Evolutionary conservation across 78 protist genomes (phyloP).

Genomic region (Goniomonas avonlea): DNA sequence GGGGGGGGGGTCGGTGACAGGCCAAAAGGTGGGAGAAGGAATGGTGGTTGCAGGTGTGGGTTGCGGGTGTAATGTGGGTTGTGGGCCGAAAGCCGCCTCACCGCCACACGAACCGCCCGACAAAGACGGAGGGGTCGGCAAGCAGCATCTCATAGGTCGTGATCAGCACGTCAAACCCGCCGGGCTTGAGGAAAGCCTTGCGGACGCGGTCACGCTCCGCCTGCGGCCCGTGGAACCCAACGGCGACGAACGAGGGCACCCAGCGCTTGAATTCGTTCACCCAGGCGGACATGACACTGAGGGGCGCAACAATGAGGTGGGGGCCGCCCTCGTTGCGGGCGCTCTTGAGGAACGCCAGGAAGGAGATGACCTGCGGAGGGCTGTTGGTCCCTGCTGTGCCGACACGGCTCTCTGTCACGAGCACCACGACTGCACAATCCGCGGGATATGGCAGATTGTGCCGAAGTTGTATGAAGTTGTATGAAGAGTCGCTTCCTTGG

Average conservation of each 20-base stretch:
- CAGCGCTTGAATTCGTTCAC: slow-evolving; percentile 1
- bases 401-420: no score
- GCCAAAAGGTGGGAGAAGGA: no score
- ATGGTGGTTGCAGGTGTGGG: no score
- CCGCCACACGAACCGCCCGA: no score
- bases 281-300: slow-evolving; percentile 27
- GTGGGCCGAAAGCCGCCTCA: no score
- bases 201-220: slow-evolving; percentile 24
- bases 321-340: slow-evolving; percentile 24
- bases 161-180: slow-evolving; percentile 28
- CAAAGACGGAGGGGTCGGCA: slow-evolving; percentile 2
- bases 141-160: slow-evolving; percentile 45
- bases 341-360: slow-evolving; percentile 9
- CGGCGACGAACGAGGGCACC: neutral
- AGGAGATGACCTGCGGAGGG: slow-evolving; percentile 17
- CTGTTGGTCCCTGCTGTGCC: no score
- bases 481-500: no score
- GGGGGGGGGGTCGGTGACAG: no score
- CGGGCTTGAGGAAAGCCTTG: neutral
- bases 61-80: no score
- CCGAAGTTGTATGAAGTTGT: no score
- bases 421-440: no score
- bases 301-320: slow-evolving; percentile 23
- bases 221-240: slow-evolving; percentile 29
- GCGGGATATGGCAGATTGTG: no score